A percentile compares a stretch with the other conserved stretches of the same genome.
These are phyloP conservation scores for Mucor lusitanicus DNA, from an alignment of 371 early-diverging fungal genomes.

Conservation along the genomic window DNA sequence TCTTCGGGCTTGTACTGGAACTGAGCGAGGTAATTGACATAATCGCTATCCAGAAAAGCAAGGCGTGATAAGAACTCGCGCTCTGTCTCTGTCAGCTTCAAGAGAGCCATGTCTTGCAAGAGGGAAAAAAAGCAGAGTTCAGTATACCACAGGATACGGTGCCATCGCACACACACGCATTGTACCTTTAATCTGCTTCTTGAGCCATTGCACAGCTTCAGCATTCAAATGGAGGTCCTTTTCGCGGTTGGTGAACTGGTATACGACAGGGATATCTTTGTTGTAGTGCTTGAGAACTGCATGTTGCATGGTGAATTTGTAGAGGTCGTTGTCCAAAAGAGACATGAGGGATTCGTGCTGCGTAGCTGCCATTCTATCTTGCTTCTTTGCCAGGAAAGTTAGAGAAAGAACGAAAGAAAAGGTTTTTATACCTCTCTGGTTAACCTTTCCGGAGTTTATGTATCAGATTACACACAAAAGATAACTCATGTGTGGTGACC, in stretches of 20 bases:
- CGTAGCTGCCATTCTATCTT: not conserved
- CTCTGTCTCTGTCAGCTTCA: constrained; percentile 55
- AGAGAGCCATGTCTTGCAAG: constrained; percentile 28
- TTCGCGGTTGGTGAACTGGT: constrained; percentile 72
- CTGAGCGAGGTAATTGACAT: constrained; percentile 57
- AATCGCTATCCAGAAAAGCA: constrained; percentile 55
- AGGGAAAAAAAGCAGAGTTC: not conserved
- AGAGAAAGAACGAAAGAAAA: not conserved
- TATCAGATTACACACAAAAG: not conserved
- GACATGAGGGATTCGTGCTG: constrained; percentile 39
- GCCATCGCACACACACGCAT: not conserved
- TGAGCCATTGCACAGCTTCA: constrained; percentile 52
- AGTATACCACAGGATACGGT: not conserved
- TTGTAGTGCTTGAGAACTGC: constrained; percentile 75
- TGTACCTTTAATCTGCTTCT: constrained; percentile 47
- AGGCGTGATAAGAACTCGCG: constrained; percentile 53
- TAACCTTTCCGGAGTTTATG: not conserved
- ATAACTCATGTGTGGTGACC: not conserved
- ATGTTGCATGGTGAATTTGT: constrained; percentile 85
- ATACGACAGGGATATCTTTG: constrained; percentile 61
- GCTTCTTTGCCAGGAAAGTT: not conserved
- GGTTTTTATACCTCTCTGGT: not conserved
- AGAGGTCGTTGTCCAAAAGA: constrained; percentile 78
- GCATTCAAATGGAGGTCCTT: constrained; percentile 42
- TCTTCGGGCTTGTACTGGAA: constrained; percentile 63